Evolutionary conservation across 805 yeast genomes (phyloP).

Genomic region (Pichia manshurica): DNA sequence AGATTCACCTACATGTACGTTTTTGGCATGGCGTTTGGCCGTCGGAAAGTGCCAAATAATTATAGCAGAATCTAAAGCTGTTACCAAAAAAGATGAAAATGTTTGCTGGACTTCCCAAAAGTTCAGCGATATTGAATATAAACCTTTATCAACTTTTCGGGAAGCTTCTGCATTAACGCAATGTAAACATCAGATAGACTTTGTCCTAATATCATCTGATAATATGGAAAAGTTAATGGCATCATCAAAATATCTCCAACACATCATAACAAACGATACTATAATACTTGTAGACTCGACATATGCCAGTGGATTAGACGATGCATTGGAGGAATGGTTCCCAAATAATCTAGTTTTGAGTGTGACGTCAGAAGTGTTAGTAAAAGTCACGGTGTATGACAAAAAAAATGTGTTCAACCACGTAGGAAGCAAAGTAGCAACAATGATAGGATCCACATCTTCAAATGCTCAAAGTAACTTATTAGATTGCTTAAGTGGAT

Average conservation of each 20-base stretch:
- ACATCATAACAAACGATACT: constrained; percentile 17
- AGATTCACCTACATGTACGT: constrained; percentile 26
- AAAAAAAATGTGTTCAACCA: constrained; percentile 17
- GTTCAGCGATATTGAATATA: constrained; percentile 2
- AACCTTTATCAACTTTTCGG: constrained; percentile 1
- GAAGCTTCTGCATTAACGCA: not conserved
- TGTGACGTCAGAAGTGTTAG: constrained; percentile 24
- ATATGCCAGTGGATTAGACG: constrained; percentile 21
- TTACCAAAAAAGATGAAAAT: not conserved
- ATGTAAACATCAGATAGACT: constrained; percentile 13
- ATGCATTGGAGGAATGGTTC: constrained; percentile 10
- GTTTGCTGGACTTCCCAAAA: constrained; percentile 13
- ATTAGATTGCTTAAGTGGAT: constrained; percentile 17
- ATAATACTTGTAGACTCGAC: constrained; percentile 25
- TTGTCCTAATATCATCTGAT: constrained; percentile 20
- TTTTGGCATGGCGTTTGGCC: constrained; percentile 28
- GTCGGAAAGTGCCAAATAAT: constrained; percentile 15
- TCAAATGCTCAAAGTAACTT: not conserved
- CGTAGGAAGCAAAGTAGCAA: constrained; percentile 20
- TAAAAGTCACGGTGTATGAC: constrained; percentile 14
- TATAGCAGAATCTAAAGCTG: constrained; percentile 12
- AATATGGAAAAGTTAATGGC: constrained; percentile 10
- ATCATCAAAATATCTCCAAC: constrained; percentile 6
- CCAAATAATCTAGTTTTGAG: constrained; percentile 18
- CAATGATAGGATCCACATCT: constrained; percentile 24